phyloP scores from a whole-genome alignment of 352 stramenopile species.

The Phytophthora idaei region DNA sequence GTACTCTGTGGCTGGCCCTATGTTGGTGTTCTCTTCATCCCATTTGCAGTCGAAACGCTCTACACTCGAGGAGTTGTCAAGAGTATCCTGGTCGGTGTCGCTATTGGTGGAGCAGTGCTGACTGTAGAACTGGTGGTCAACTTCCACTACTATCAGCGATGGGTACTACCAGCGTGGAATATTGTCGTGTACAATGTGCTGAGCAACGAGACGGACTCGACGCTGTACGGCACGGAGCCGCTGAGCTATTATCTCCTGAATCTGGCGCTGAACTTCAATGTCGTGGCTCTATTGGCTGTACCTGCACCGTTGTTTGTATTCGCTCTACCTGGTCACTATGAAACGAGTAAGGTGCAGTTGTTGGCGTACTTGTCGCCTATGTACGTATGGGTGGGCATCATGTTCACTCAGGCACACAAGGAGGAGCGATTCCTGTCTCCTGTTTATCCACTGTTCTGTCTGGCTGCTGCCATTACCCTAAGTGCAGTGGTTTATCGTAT shows the following conservation, averaged over 20 bases:
- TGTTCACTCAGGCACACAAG: constrained; percentile 96
- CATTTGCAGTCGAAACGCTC: constrained; percentile 89
- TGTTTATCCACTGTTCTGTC: constrained; percentile 92
- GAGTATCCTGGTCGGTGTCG: constrained; percentile 50
- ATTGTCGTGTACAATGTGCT: constrained; percentile 97
- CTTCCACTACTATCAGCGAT: constrained; percentile 80
- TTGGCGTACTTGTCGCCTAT: constrained; percentile 62
- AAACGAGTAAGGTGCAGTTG: constrained; percentile 36
- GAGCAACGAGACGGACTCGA: constrained; percentile 91
- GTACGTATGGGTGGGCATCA: constrained; percentile 93
- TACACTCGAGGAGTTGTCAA: constrained; percentile 53
- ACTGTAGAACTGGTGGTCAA: constrained; percentile 81
- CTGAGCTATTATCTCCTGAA: constrained; percentile 96
- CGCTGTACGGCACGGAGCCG: constrained; percentile 97
- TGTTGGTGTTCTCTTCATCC: constrained; percentile 95
- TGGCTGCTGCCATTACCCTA: constrained; percentile 79
- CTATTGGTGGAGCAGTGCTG: constrained; percentile 78
- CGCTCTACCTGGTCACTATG: constrained; percentile 44
- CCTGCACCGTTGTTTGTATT: constrained; percentile 41
- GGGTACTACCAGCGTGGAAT: constrained; percentile 90
- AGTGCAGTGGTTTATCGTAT: constrained; percentile 52
- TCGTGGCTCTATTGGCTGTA: constrained; percentile 79
- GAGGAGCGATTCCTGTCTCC: constrained; percentile 98
- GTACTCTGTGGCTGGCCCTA: constrained; percentile 98
- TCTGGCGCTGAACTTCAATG: constrained; percentile 95